Conservation (phyloP, 2,329 filamentous ascomycete species). For the Aspergillus pseudotamarii region DNA sequence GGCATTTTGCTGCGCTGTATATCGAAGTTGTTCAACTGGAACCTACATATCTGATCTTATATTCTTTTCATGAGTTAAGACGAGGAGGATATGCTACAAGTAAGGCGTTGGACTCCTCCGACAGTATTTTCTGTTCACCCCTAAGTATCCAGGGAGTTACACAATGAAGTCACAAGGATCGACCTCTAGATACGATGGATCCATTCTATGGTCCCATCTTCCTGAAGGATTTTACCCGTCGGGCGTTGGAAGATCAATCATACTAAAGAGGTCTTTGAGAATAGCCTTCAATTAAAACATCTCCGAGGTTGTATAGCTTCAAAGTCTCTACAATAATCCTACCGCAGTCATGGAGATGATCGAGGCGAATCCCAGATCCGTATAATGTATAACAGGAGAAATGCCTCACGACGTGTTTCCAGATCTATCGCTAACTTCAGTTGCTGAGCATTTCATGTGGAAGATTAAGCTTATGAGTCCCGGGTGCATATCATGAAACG, state of each 20-base stretch:
- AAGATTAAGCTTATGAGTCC: conserved; percentile 3
- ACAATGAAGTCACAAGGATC: background rate
- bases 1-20: conserved; percentile 1
- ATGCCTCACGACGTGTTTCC: background rate
- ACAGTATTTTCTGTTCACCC: background rate
- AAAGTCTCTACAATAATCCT: background rate
- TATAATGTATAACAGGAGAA: background rate
- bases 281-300: background rate
- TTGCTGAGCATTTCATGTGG: background rate
- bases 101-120: background rate
- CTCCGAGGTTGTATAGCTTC: background rate
- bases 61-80: background rate
- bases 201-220: background rate
- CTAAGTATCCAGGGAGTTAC: background rate
- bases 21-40: background rate
- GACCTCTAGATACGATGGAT: background rate
- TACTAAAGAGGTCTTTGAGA: background rate
- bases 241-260: background rate
- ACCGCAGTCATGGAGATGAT: background rate
- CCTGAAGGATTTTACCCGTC: conserved; percentile 1
- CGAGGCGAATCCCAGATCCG: background rate
- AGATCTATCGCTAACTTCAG: background rate
- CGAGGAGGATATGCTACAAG: background rate
- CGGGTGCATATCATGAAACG: conserved; percentile 3
- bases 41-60: background rate